Base-by-base conservation (phyloP, 1,284 basidiomycete genomes). In the Anthracocystis walkeri region DNA sequence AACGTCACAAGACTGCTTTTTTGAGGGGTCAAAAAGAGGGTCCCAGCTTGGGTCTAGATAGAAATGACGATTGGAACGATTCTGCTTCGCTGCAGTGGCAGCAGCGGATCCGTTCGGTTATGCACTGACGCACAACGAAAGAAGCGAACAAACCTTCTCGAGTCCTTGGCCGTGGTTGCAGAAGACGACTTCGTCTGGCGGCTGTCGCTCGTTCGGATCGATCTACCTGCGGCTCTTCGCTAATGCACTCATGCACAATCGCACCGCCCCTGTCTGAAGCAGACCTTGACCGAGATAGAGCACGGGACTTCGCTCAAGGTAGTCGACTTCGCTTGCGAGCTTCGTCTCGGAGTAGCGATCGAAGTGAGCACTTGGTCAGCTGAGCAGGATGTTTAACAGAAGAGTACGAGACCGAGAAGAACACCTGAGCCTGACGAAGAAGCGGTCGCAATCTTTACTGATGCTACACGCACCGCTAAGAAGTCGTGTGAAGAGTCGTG, bases 1-100 rank as follows among this genome's bases (percentile, higher is more conserved):
- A 49, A 31, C 48, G 18, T 27, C 29, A 8, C n/a, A 49, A 33
- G 48, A 7, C 23, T 40, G 45, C 16, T 21, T 10, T 27, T 38
- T 14, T 23, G 45, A 48, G 55, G 33, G 55, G 55, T 33, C 23
- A 21, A 45, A 57, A 38, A n/a, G 55, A 48, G 27, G 55, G 55
- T 38, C 55, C 33, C 38, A 57, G 55, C 41, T 25, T 14, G 23
- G 6, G 16, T 11, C 33, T 35, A 48, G 7, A 16, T 27, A 38
- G 35, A 31, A 8, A 56, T 20, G 44, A 14, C 23, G 27, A 25
- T 21, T 8, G 12, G 3, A 46, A 11, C 29, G 29, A 8, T 5
- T 29, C 5, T 29, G 29, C 29, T 11, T 25, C 20, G 21, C n/a
- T 20, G 25, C 48, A 49, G n/a, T 33, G 29, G 1, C 29, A 27